Evolutionary conservation across 768 basidiomycete species (phyloP).

Genomic region (Floccularia luteovirens): DNA sequence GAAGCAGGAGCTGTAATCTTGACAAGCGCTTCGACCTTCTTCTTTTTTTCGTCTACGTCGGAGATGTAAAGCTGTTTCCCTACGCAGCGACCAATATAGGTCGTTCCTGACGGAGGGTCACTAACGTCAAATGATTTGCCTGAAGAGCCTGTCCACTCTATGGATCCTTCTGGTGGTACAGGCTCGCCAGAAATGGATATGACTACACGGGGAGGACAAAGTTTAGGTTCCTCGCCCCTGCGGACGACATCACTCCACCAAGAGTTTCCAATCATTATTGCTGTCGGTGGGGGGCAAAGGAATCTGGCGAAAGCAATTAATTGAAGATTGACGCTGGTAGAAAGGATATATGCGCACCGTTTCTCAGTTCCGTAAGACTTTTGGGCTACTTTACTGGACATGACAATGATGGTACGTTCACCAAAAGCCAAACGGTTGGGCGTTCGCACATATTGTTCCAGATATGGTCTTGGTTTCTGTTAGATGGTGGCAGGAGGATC

Average conservation of each 20-base stretch:
- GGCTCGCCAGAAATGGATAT: slow-evolving; percentile 92
- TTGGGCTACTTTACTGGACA: slow-evolving; percentile 97
- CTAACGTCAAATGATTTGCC: slow-evolving; percentile 81
- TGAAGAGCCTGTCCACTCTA: slow-evolving; percentile 82
- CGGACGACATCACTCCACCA: slow-evolving; percentile 88
- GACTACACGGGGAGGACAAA: slow-evolving; percentile 73
- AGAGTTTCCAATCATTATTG: slow-evolving; percentile 87
- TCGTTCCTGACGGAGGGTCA: slow-evolving; percentile 73
- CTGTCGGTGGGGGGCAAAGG: slow-evolving; percentile 90
- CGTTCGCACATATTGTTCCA: slow-evolving; percentile 81
- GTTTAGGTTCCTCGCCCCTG: slow-evolving; percentile 66
- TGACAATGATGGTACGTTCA: slow-evolving; percentile 90
- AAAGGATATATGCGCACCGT: slow-evolving; percentile 38
- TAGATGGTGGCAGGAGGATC: slow-evolving; percentile 7
- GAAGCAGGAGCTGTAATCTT: slow-evolving; percentile 77
- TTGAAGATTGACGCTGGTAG: slow-evolving; percentile 5
- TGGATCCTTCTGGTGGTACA: slow-evolving; percentile 73
- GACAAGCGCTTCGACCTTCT: slow-evolving; percentile 90
- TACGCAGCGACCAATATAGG: slow-evolving; percentile 88
- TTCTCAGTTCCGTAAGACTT: slow-evolving; percentile 97
- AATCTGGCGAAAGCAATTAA: slow-evolving; percentile 40
- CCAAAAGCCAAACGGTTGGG: slow-evolving; percentile 85
- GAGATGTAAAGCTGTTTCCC: slow-evolving; percentile 95
- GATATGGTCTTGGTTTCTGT: slow-evolving; percentile 52
- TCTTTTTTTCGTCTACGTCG: slow-evolving; percentile 92